Percentiles rank a stretch among this genome's conserved stretches.
Evolutionary conservation across 768 basidiomycete genomes (phyloP).

Genomic region (Lactifluus echinatus): DNA sequence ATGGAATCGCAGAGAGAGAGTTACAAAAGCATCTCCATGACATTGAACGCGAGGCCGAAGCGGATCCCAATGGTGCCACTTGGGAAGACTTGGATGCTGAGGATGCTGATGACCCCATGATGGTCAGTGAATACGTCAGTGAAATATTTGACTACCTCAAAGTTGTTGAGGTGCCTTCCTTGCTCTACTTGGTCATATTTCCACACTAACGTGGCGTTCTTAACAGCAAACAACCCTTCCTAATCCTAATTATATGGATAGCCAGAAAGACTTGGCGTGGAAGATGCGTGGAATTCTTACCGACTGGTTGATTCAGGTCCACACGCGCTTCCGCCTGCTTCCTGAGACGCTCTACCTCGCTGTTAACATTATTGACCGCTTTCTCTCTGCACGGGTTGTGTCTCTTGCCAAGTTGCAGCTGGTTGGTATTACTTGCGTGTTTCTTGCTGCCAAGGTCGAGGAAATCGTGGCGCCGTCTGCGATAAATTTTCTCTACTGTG

Average conservation of each 20-base stretch:
- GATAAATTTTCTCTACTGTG: conserved; percentile 67
- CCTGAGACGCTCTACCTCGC: conserved; percentile 90
- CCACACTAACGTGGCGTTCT: background rate
- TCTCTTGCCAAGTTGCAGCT: conserved; percentile 61
- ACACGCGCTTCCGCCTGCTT: conserved; percentile 73
- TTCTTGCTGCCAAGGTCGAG: conserved; percentile 87
- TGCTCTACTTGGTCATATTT: conserved; percentile 12
- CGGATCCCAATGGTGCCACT: conserved; percentile 51
- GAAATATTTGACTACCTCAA: conserved; percentile 94
- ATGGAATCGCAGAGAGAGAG: conserved; percentile 27
- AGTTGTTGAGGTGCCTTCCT: conserved; percentile 58
- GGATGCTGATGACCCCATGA: conserved; percentile 87
- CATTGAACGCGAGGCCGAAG: conserved; percentile 45
- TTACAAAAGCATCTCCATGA: conserved; percentile 24
- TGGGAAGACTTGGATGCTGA: conserved; percentile 94
- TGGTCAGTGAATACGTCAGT: conserved; percentile 93
- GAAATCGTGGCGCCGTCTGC: conserved; percentile 87
- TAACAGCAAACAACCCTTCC: conserved; percentile 68
- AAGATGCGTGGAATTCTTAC: conserved; percentile 81
- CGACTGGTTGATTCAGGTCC: conserved; percentile 92
- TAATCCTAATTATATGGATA: conserved; percentile 75
- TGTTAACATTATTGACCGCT: conserved; percentile 71
- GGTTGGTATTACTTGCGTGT: conserved; percentile 81
- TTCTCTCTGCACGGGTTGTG: conserved; percentile 50
- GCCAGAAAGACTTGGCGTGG: conserved; percentile 80